Base-by-base conservation (phyloP, 192 early-diverging fungal genomes). In the Coemansia sp. region DNA sequence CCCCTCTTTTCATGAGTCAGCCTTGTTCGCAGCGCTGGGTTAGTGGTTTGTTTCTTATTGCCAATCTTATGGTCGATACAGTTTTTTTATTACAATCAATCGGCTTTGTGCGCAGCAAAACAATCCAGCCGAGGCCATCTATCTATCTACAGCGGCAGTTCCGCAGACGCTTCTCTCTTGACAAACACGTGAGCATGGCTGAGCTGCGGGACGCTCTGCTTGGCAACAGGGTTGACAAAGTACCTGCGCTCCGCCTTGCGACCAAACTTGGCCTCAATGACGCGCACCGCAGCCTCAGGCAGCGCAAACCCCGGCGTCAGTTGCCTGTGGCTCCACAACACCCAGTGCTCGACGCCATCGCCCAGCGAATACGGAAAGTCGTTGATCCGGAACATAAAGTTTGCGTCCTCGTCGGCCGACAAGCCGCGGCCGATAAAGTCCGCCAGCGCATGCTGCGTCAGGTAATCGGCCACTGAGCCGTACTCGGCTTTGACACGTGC, bases 111-210 rank as follows among this genome's bases (percentile, higher is more conserved):
- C 22, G 22, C 22, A 25, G 22, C 22, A 25, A 25, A 25, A 25
- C 22, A 25, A 25, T 25, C 22, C 22, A 25, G 22, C 22, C 22
- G 22, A 25, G 22, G 22, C 22, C 1, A 25, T 25, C 22, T 25
- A 25, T 25, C 48, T 49, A 49, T 49, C 49, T 51, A 51, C 22
- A 25, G 22, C 22, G 22, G 22, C 22, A 25, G 22, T 25, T 38
- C 36, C 11, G 11, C 11, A 38, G 36, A 38, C 5, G 36, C 36
- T 12, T 38, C 36, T 31, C 57, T 58, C 30, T 75, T 75, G 28
- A 83, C 65, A 62, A 83, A 71, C 7, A 78, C 75, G 28, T 78
- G 80, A 1, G 80, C 80, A 56, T 83, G 80, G 61, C 76, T 77
- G 59, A 83, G 65, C 60, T 77, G 75, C 36, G 75, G 71, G 48